phyloP scores from a whole-genome alignment of 139 green algal genomes.

The Micractinium conductrix region DNA sequence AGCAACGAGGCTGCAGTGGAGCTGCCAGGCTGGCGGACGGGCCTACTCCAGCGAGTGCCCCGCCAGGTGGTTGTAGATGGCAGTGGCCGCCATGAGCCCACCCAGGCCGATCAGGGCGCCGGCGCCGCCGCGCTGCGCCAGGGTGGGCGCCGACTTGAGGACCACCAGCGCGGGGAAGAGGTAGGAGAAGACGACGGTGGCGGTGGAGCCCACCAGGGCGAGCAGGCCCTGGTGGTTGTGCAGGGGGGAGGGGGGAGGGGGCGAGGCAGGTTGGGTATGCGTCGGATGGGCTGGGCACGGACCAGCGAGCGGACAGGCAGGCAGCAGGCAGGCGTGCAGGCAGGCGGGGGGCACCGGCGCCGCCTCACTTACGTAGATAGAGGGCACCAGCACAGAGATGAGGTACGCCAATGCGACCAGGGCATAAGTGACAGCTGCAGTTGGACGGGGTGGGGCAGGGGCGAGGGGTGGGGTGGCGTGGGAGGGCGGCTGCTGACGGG shows the following conservation, averaged over 20 bases:
- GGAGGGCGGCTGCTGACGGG: no score
- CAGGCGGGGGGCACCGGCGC: no score
- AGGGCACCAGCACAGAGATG: background rate
- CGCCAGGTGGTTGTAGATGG: slow-evolving; percentile 10
- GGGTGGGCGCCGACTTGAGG: background rate
- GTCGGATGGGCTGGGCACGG: background rate
- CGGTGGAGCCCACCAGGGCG: slow-evolving; percentile 37
- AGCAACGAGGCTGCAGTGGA: no score
- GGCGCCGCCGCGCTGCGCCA: background rate
- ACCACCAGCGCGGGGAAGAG: slow-evolving; percentile 33
- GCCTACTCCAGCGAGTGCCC: slow-evolving; percentile 6
- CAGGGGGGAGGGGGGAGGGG: background rate
- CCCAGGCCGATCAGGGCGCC: slow-evolving; percentile 8
- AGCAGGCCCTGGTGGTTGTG: background rate
- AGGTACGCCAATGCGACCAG: background rate
- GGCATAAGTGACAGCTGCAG: background rate
- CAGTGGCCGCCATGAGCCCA: background rate
- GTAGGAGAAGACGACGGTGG: slow-evolving; percentile 46
- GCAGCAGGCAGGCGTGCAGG: background rate
- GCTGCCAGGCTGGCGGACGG: no score
- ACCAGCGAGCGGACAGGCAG: background rate
- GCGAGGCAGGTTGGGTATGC: no score
- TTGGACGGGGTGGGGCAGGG: no score
- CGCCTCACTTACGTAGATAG: background rate
- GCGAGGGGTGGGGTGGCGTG: no score